Base-by-base conservation (phyloP, 352 stramenopile species). In the Thalassiosira exigua region DNA sequence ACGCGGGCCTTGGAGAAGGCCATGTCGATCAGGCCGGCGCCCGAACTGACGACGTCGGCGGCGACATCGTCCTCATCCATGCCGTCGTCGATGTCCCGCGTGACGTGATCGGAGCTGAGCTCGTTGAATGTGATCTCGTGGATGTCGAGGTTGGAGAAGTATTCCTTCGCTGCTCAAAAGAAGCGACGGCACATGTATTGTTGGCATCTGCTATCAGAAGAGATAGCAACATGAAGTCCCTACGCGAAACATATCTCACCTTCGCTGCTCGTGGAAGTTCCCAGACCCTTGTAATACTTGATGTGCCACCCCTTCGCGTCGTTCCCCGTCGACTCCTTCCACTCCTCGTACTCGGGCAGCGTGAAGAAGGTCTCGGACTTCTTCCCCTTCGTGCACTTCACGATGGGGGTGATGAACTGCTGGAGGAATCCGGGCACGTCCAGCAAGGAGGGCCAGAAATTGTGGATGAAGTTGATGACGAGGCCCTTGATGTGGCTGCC, bases 281-380 rank as follows among this genome's bases (percentile, higher is more conserved):
- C 98, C 5, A 99, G 91, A 87, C 98, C 98, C 78, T 99, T 99
- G 90, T 99, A 99, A 88, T 99, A 99, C 68, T 99, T 99, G 81
- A 99, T 98, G 7, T 83, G 95, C 91, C 94, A 99, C 64, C 97
- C 94, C 62, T 98, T 97, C 3, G 70, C 89, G 71, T 95, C 81
- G 58, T 92, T 76, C 41, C 80, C 81, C 21, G 93, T 95, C 32
- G 61, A 73, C 60, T 95, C 90, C 70, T 97, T 98, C 97, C 97
- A 99, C 30, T 93, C 85, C 42, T 98, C 91, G 83, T 98, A 99
- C 82, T 99, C 94, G 3, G 96, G 96, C 12, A 99, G 74, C 22
- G 96, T 99, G 81, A 98, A 99, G 82, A 99, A 99, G 0, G 93
- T 95, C 32, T 93, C 69, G 0, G 90, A 79, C 65, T 91, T 86